Conservation (phyloP, 352 stramenopile species). For the Phytophthora citrophthora region DNA sequence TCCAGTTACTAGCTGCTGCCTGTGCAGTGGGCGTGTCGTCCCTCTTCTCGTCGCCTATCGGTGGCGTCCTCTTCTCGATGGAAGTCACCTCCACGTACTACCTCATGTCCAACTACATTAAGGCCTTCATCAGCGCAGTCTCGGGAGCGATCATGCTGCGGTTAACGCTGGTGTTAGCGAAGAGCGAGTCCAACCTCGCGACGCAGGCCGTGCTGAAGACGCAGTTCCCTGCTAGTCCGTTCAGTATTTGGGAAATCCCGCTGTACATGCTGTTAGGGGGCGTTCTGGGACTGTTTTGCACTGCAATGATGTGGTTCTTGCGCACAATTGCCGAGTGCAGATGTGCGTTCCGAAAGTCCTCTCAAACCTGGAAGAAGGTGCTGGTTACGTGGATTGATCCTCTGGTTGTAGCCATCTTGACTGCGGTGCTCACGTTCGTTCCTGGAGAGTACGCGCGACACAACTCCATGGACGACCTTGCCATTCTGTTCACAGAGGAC, state of each 20-base stretch:
- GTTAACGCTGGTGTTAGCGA: constrained; percentile 63
- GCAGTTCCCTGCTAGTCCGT: constrained; percentile 55
- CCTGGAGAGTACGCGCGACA: constrained; percentile 67
- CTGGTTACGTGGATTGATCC: constrained; percentile 75
- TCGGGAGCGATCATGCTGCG: constrained; percentile 80
- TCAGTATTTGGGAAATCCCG: constrained; percentile 76
- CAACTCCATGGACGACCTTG: constrained; percentile 65
- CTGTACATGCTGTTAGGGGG: constrained; percentile 67
- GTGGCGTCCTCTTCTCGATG: constrained; percentile 95
- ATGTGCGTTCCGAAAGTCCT: constrained; percentile 40
- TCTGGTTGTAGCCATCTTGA: constrained; percentile 66
- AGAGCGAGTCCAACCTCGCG: constrained; percentile 58
- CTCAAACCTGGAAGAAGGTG: constrained; percentile 54
- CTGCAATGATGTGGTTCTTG: constrained; percentile 65
- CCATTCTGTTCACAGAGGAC: constrained; percentile 63
- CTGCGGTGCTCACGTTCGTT: constrained; percentile 72
- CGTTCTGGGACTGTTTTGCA: constrained; percentile 63
- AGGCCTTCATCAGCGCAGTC: constrained; percentile 87
- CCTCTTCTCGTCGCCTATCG: constrained; percentile 94
- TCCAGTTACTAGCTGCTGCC: constrained; percentile 91
- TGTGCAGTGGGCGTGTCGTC: constrained; percentile 93
- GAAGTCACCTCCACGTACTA: constrained; percentile 93
- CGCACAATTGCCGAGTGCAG: constrained; percentile 58
- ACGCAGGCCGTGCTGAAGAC: constrained; percentile 60
- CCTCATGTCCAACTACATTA: constrained; percentile 91